phyloP scores from a whole-genome alignment of 129 eudicot genomes.

The Calendula officinalis region DNA sequence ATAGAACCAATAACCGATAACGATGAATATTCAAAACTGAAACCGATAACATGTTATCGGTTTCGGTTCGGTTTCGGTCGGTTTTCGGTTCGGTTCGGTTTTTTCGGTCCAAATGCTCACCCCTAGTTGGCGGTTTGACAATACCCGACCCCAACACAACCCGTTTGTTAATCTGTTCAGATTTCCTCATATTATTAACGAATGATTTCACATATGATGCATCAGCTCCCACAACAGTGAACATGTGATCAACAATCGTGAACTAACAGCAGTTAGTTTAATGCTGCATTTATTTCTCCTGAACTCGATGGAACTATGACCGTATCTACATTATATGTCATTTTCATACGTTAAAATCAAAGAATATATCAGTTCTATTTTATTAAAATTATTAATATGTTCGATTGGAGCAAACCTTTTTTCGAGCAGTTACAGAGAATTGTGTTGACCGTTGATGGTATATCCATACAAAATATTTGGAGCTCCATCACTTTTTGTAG shows the following conservation, averaged over 20 bases:
- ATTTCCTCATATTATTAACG: too few species aligned
- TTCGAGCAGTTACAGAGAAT: constrained; percentile 76
- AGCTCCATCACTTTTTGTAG: constrained; percentile 76
- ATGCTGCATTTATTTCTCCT: constrained; percentile 75
- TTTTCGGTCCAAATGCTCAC: too few species aligned
- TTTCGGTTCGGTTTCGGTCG: too few species aligned
- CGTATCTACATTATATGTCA: constrained; percentile 49
- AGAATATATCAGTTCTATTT: neutral
- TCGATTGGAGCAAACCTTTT: constrained; percentile 58
- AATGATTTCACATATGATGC: constrained; percentile 90
- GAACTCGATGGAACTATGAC: constrained; percentile 50
- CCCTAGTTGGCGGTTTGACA: too few species aligned
- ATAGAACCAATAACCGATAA: too few species aligned
- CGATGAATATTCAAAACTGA: too few species aligned
- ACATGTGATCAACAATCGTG: constrained; percentile 63
- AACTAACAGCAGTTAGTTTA: constrained; percentile 88
- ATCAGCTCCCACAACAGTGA: constrained; percentile 87
- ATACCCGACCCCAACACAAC: too few species aligned
- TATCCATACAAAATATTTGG: constrained; percentile 86
- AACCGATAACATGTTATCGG: too few species aligned
- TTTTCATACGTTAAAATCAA: neutral
- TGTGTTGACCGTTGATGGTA: constrained; percentile 94
- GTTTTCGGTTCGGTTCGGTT: too few species aligned
- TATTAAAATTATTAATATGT: neutral
- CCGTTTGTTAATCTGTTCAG: too few species aligned